A percentile compares a stretch with the other conserved stretches of the same genome.
phyloP scores from a whole-genome alignment of 345 rosid genomes.

The Carallia pectinifolia region DNA sequence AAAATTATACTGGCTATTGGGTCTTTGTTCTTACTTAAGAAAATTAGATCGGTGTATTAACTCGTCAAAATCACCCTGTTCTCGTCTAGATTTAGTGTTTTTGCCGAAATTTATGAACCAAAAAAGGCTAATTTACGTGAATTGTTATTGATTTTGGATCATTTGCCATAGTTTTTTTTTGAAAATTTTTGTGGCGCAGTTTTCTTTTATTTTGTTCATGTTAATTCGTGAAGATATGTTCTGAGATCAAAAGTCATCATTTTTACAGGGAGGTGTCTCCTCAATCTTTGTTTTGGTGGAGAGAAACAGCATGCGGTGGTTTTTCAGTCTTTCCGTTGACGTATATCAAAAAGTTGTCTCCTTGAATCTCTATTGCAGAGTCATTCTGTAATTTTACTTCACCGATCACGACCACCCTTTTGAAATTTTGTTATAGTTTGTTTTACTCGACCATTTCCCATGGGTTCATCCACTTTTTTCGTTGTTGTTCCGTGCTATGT shows the following conservation, averaged over 20 bases:
- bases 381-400: slow-evolving; percentile 55
- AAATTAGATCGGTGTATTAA: neutral
- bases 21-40: neutral
- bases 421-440: neutral
- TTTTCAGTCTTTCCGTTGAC: slow-evolving; percentile 55
- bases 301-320: slow-evolving; percentile 68
- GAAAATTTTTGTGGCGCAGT: no score
- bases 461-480: slow-evolving; percentile 63
- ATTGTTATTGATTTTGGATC: no score
- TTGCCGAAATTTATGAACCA: neutral
- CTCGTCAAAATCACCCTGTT: neutral
- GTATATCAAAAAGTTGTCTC: slow-evolving; percentile 57
- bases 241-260: neutral
- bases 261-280: slow-evolving; percentile 27
- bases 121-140: neutral
- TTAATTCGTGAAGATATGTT: neutral
- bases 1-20: neutral
- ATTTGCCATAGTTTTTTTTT: no score
- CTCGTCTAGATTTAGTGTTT: neutral
- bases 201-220: no score
- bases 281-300: slow-evolving; percentile 6
- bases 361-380: slow-evolving; percentile 65
- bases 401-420: neutral
- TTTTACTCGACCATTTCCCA: slow-evolving; percentile 24
- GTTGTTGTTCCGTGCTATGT: slow-evolving; percentile 54